Evolutionary conservation across 1,139 yeast species (phyloP), one percentile per base, ranked within the genome.

Genomic region (Kurtzmaniella quercitrusa): DNA sequence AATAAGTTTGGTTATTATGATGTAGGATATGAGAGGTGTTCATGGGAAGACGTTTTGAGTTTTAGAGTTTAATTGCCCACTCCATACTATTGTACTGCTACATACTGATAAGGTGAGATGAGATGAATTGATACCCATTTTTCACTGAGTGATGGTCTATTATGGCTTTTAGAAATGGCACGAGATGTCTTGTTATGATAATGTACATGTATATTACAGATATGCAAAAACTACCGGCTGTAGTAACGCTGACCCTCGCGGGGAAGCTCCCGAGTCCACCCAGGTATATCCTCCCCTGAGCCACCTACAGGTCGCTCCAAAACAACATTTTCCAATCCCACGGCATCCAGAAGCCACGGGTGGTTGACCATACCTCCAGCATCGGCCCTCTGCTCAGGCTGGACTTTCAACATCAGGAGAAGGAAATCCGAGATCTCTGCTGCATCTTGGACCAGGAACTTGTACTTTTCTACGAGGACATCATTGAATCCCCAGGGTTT

Each of bases 321-420:
- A 9, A 73, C 74, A 24, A 78, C 73, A 49, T 76, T 71, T 42
- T 80, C 85, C 48, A 79, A 66, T 0, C 87, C 85, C 37, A 71
- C 64, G 1, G 84, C 82, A 55, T 82, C 86, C 47, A 70, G 68
- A 38, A 88, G 66, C 95, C 95, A 88, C n/a, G 77, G 77, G 56
- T 86, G 94, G 51, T 82, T 81, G 12, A 84, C 73, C 79, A 82
- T 77, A 27, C 88, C 90, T 24, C 93, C 95, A 14, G 91, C 91
- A 65, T 82, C 95, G 17, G 87, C 88, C 44, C 96, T 70, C 36
- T 63, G 55, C 51, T 73, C 81, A 1, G 96, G 96, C 56, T 79
- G 82, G 23, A 85, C 62, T 12, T 75, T 65, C 39, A 89, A 70
- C 93, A 89, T 84, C 16, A 95, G 93, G 44, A 73, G 59, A 48